Evolutionary conservation across 1,284 basidiomycete species (phyloP), one percentile per base, ranked within the genome.

Genomic region (Sanghuangporus sanghuang): DNA sequence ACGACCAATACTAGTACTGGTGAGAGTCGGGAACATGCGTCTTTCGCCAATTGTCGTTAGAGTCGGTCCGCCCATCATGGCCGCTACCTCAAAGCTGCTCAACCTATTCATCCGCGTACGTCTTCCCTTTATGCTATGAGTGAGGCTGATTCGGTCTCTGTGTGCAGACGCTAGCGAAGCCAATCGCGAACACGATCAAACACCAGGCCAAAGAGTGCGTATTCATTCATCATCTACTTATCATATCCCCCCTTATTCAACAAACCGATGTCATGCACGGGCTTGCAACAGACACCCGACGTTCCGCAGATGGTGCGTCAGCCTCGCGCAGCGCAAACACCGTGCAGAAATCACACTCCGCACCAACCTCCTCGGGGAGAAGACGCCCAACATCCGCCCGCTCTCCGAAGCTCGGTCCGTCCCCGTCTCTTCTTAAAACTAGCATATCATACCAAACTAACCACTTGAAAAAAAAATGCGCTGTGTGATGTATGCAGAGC

Each of bases 271-370:
- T n/a, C n/a, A n/a, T n/a, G n/a, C n/a, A n/a, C n/a, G n/a, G n/a
- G n/a, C n/a, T n/a, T n/a, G n/a, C n/a, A n/a, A n/a, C n/a, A n/a
- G n/a, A n/a, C 23, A 23, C 76, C 86, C 90, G 63, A 78, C 80
- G 16, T 96, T 96, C 72, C 86, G 90, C 57, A 76, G 77, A 14
- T 70, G 93, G 61, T 95, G 93, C 69, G 83, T 95, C 35, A 79
- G 80, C 57, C 82, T 95, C 60, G 93, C 93, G 0, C 93, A 95
- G 75, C 77, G 79, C 64, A 87, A 93, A 84, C 89, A 95, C 75
- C 84, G 89, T 50, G 81, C 85, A 16, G 93, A 96, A 75, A 80
- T 90, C 8, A 81, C 84, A 65, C 79, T 95, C 67, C 84, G 93
- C 39, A 91, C 90, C 27, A 87, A 88, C 68, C 81, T 95, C 46